Percentiles rank a stretch among this genome's conserved stretches.
phyloP scores from a whole-genome alignment of 352 stramenopile genomes.

The Pythium volutum region DNA sequence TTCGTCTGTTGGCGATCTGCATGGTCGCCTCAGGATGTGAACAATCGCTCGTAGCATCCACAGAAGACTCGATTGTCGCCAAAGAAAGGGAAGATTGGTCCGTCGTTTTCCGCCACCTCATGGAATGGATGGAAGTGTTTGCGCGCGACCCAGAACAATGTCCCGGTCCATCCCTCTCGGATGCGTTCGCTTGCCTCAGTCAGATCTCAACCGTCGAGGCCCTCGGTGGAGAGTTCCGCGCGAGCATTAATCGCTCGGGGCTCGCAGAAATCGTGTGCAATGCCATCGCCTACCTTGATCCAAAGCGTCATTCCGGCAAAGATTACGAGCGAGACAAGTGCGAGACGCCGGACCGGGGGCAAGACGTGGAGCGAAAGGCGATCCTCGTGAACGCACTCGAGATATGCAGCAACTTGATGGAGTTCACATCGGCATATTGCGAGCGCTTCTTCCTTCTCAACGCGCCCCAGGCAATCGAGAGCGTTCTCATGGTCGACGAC shows the following conservation, averaged over 20 bases:
- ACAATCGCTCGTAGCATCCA: neutral
- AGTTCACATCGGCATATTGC: slow-evolving; percentile 33
- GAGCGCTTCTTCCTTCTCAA: slow-evolving; percentile 36
- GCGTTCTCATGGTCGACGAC: slow-evolving; percentile 44
- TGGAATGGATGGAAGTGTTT: slow-evolving; percentile 77
- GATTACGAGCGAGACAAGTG: neutral
- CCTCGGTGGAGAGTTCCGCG: slow-evolving; percentile 30
- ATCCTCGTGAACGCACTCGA: slow-evolving; percentile 41
- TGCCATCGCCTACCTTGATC: slow-evolving; percentile 37
- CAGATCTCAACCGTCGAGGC: slow-evolving; percentile 34
- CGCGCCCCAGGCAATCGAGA: slow-evolving; percentile 41
- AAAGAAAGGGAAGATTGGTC: slow-evolving; percentile 36
- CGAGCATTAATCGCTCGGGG: slow-evolving; percentile 32
- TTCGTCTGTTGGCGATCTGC: slow-evolving; percentile 44
- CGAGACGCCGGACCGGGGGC: neutral
- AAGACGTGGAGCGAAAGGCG: neutral
- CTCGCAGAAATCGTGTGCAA: slow-evolving; percentile 47
- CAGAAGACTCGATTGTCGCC: neutral
- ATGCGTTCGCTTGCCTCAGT: slow-evolving; percentile 43
- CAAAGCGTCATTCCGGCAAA: slow-evolving; percentile 1
- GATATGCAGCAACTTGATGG: slow-evolving; percentile 43
- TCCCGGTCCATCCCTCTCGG: slow-evolving; percentile 28
- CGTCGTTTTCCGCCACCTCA: slow-evolving; percentile 39
- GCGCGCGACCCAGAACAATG: slow-evolving; percentile 39
- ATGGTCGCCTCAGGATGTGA: slow-evolving; percentile 20